These are phyloP conservation scores for Mortierella antarctica DNA, from an alignment of 192 early-diverging fungal species.

Conservation along the genomic window DNA sequence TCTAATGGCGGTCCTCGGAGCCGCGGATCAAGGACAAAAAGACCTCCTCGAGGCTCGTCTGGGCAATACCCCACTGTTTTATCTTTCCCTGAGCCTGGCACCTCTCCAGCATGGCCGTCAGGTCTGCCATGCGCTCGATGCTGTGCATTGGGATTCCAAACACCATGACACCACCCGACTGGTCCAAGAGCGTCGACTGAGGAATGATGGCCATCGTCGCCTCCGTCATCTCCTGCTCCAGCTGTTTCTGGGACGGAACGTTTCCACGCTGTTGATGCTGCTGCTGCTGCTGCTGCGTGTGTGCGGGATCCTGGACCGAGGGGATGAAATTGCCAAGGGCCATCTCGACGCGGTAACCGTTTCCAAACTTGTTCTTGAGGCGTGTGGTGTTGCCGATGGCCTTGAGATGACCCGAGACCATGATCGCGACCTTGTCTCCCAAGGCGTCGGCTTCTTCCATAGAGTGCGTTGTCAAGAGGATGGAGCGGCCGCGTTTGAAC, in stretches of 20 bases:
- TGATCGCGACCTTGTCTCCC: constrained; percentile 71
- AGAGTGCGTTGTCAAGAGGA: constrained; percentile 78
- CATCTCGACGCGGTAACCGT: constrained; percentile 77
- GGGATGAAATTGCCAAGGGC: constrained; percentile 57
- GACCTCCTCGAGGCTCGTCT: constrained; percentile 76
- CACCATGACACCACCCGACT: constrained; percentile 73
- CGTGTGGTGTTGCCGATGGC: constrained; percentile 71
- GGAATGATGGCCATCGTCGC: constrained; percentile 45
- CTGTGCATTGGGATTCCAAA: constrained; percentile 66
- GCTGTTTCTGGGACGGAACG: constrained; percentile 50
- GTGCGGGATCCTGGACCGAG: constrained; percentile 4
- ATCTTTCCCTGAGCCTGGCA: constrained; percentile 47
- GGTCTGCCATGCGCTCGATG: constrained; percentile 56
- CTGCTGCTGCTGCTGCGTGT: not conserved
- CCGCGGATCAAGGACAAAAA: constrained; percentile 61
- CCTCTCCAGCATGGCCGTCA: constrained; percentile 69
- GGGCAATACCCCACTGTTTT: constrained; percentile 73
- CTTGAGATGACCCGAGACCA: constrained; percentile 69
- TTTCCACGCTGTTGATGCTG: not conserved
- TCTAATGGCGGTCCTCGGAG: constrained; percentile 36
- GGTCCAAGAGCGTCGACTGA: constrained; percentile 70
- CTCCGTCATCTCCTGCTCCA: constrained; percentile 48
- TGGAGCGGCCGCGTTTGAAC: constrained; percentile 78
- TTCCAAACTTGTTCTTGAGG: constrained; percentile 79
- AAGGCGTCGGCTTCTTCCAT: constrained; percentile 79